These are phyloP conservation scores for Telfairia occidentalis DNA, from an alignment of 331 rosid genomes.

Conservation along the genomic window DNA sequence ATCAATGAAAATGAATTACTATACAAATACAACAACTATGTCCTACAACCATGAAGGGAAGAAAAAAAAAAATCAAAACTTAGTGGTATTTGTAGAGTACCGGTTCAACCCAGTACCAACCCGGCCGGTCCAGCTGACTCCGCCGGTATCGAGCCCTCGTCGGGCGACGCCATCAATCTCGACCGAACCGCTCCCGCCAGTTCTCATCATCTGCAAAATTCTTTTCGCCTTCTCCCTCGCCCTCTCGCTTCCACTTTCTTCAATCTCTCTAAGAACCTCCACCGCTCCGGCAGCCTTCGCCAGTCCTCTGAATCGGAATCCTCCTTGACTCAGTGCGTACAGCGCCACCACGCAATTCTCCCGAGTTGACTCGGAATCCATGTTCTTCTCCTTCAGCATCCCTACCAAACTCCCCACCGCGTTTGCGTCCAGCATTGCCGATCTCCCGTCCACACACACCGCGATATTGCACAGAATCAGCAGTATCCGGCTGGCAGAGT, in stretches of 20 bases:
- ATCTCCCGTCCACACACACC: conserved; percentile 44
- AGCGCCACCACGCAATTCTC: conserved; percentile 76
- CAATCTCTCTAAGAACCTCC: conserved; percentile 54
- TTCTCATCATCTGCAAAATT: conserved; percentile 56
- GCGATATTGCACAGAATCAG: conserved; percentile 64
- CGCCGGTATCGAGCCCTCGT: conserved; percentile 18
- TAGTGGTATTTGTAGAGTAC: conserved; percentile 30
- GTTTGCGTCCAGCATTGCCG: conserved; percentile 64
- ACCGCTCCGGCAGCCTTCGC: conserved; percentile 67
- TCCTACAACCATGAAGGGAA: background rate
- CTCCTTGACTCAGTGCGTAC: conserved; percentile 60
- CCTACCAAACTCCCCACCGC: conserved; percentile 58
- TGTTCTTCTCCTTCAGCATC: conserved; percentile 34
- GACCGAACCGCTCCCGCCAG: conserved; percentile 19
- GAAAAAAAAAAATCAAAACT: conserved; percentile 32
- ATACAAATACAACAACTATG: background rate
- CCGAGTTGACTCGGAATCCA: conserved; percentile 49
- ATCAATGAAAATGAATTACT: background rate
- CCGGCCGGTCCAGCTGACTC: conserved; percentile 24
- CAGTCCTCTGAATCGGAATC: conserved; percentile 61
- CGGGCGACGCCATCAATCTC: conserved; percentile 16
- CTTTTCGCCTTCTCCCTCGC: conserved; percentile 69
- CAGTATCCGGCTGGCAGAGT: conserved; percentile 33
- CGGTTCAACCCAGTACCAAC: conserved; percentile 25
- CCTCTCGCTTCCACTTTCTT: conserved; percentile 56